Percentiles rank a stretch among this genome's conserved stretches.
Conservation (phyloP, 345 rosid species). For the Erodium maritimum region DNA sequence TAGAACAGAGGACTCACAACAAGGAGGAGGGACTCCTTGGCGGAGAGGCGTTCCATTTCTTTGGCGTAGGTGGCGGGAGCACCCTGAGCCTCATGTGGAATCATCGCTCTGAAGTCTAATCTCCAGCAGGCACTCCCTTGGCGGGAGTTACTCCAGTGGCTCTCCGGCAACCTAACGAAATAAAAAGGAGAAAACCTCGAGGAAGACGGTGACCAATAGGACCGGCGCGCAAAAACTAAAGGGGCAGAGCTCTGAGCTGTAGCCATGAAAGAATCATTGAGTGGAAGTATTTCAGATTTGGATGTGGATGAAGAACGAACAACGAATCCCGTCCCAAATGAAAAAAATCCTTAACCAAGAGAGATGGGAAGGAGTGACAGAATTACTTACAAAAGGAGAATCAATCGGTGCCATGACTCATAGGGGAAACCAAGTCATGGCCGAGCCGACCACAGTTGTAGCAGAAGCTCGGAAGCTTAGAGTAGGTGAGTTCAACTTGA, state of each 20-base stretch:
- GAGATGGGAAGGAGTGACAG: too few species aligned
- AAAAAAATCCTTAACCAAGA: too few species aligned
- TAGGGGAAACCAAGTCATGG: too few species aligned
- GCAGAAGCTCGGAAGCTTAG: too few species aligned
- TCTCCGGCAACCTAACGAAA: slow-evolving; percentile 10
- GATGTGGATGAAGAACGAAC: too few species aligned
- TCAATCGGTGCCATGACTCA: too few species aligned
- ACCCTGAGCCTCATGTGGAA: slow-evolving; percentile 54
- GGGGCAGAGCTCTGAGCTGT: slow-evolving; percentile 23
- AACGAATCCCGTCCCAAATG: too few species aligned
- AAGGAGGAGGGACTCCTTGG: slow-evolving; percentile 87
- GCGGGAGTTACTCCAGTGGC: slow-evolving; percentile 10
- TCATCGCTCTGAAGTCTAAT: slow-evolving; percentile 31
- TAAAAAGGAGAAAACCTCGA: slow-evolving; percentile 12
- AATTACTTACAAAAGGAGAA: too few species aligned
- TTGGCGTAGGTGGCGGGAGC: slow-evolving; percentile 75
- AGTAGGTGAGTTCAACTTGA: too few species aligned
- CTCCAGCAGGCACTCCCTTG: slow-evolving; percentile 7
- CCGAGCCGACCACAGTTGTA: too few species aligned
- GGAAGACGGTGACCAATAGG: slow-evolving; percentile 9
- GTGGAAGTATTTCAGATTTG: neutral
- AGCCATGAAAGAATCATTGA: slow-evolving; percentile 26
- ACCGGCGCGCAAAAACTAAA: slow-evolving; percentile 14
- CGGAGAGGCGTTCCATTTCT: slow-evolving; percentile 95
- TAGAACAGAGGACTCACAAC: slow-evolving; percentile 34